phyloP scores from a whole-genome alignment of 768 basidiomycete species.

The Kwoniella bestiolae region DNA sequence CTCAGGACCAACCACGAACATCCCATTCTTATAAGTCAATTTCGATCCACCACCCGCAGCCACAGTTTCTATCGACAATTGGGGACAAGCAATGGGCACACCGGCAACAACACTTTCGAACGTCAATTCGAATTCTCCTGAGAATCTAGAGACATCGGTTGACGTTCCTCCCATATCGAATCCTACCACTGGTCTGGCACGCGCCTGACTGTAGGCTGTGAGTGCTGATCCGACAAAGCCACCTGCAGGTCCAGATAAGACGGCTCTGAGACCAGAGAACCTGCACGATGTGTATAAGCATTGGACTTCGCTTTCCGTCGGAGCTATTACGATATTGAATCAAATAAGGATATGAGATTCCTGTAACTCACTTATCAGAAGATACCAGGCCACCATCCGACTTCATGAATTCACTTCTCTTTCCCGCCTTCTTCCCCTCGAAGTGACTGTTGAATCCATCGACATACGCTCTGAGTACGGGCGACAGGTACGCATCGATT shows the following conservation, averaged over 20 bases:
- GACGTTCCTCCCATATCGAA: constrained; percentile 71
- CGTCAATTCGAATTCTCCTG: constrained; percentile 86
- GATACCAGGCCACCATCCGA: constrained; percentile 67
- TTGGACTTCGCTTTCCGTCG: not conserved
- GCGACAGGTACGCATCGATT: constrained; percentile 52
- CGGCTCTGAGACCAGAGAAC: constrained; percentile 91
- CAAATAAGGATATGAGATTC: too few relatives aligned
- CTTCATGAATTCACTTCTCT: constrained; percentile 72
- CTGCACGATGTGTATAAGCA: constrained; percentile 59
- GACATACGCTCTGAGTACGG: constrained; percentile 41
- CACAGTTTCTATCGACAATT: constrained; percentile 47
- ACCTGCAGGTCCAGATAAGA: constrained; percentile 84
- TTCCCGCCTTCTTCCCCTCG: constrained; percentile 35
- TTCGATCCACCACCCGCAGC: constrained; percentile 82
- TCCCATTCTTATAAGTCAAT: constrained; percentile 82
- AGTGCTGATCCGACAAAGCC: constrained; percentile 94
- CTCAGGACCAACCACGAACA: constrained; percentile 91
- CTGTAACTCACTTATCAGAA: constrained; percentile 41
- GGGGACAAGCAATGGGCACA: constrained; percentile 45
- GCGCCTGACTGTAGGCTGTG: constrained; percentile 79
- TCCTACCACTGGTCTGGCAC: constrained; percentile 80
- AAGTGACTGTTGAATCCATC: constrained; percentile 44
- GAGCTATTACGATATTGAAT: too few relatives aligned
- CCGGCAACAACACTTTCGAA: constrained; percentile 49
- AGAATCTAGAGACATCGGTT: constrained; percentile 88